A percentile compares a stretch with the other conserved stretches of the same genome.
Conservation (phyloP, 305 asterid species). For the Fraxinus baroniana region DNA sequence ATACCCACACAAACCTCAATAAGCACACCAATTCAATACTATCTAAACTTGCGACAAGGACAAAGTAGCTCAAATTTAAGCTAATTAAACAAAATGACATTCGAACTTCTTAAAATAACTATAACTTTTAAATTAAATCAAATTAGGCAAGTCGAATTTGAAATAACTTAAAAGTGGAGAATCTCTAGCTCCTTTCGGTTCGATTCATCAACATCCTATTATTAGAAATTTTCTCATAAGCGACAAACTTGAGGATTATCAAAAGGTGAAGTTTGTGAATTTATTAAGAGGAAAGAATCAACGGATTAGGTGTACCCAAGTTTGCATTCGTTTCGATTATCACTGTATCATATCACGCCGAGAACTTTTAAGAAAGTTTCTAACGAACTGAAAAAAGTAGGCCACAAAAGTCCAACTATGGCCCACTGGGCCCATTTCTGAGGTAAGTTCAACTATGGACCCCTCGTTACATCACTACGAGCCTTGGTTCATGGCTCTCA, state of each 20-base stretch:
- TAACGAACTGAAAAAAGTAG: not conserved
- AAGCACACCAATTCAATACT: not conserved
- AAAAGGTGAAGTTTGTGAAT: not conserved
- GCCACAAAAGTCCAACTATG: not conserved
- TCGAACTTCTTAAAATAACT: not conserved
- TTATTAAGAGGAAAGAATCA: not conserved
- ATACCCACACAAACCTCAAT: not conserved
- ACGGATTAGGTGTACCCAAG: not conserved
- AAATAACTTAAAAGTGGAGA: too few relatives aligned
- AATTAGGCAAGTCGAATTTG: not conserved
- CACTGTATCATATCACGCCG: not conserved
- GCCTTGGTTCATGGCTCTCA: not conserved
- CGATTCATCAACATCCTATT: not conserved
- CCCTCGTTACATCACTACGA: not conserved
- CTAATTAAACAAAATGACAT: not conserved
- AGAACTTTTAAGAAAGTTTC: not conserved
- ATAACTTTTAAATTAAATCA: too few relatives aligned
- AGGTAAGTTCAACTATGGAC: not conserved
- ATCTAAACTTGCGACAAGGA: not conserved
- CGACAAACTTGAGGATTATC: not conserved
- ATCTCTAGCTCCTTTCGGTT: not conserved
- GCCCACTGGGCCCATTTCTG: not conserved
- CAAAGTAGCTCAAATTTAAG: not conserved
- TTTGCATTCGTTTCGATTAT: slow-evolving; percentile 10
- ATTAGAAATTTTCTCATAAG: not conserved